Base-by-base conservation (phyloP, 345 rosid genomes). In the Citrus medica region DNA sequence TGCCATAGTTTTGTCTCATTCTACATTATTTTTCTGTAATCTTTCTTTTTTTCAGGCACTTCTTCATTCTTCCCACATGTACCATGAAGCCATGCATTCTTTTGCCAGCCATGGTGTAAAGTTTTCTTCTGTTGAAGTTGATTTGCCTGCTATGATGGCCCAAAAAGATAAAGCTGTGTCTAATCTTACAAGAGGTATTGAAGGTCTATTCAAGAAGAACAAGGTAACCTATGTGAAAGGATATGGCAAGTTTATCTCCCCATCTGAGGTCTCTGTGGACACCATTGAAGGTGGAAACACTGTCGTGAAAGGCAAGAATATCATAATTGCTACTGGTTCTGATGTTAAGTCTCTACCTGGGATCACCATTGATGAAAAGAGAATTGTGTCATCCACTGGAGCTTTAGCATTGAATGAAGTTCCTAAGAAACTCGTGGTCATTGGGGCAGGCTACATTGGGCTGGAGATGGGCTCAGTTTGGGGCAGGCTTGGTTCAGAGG, bases 391-490 rank as follows among this genome's bases (percentile, higher is more conserved):
- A 14, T 97, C 99, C 7, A 97, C 99, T 13, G 99, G 99, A 64
- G 99, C 99, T 66, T 79, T 94, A 71, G 88, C 90, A 67, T 85
- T 94, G 84, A 4, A 84, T 46, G 92, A 90, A 80, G 83, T 97
- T 38, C 99, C 99, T 16, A 94, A 93, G 98, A 93, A 90, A 83
- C 93, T 97, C 22, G 92, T 97, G 32, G 99, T 97, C 71, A 88
- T 97, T 79, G 99, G 99, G 27, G 99, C 99, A 38, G 99, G 99
- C 40, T 93, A 92, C 88, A 97, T 97, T 76, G 99, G 99, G 75
- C 95, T 94, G 37, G 98, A 97, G 94, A 90, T 97, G 98, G 99
- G 98, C 48, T 97, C 99, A 25, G 98, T 94, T 13, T 94, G 98
- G 99, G 91, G 89, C 35, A 87, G 98, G 27, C 87, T 97, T 3